A percentile compares a stretch with the other conserved stretches of the same genome.
phyloP scores from a whole-genome alignment of 768 basidiomycete genomes.

The Trametes meyenii region DNA sequence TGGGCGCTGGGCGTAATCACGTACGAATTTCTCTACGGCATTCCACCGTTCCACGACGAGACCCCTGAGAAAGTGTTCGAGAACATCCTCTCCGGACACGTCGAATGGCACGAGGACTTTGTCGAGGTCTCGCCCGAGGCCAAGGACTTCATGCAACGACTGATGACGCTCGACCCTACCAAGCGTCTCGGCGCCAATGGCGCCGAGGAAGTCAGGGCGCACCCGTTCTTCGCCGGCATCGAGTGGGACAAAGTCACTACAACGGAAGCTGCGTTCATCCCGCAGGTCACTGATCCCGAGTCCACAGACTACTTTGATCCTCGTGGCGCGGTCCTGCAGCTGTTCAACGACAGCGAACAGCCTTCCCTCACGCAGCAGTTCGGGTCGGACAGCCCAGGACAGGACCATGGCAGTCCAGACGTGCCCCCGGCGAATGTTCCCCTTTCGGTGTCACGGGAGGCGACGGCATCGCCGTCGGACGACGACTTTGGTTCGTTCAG shows the following conservation, averaged over 20 bases:
- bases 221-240: constrained; percentile 87
- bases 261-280: constrained; percentile 92
- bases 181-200: constrained; percentile 84
- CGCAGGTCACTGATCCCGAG: constrained; percentile 92
- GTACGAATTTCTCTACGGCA: constrained; percentile 96
- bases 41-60: constrained; percentile 97
- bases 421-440: constrained; percentile 39
- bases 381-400: constrained; percentile 45
- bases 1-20: constrained; percentile 99
- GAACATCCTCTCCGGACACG: constrained; percentile 91
- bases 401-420: constrained; percentile 18
- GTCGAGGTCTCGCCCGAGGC: constrained; percentile 85
- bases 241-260: constrained; percentile 93
- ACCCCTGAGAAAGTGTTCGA: constrained; percentile 97
- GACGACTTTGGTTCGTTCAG: constrained; percentile 98
- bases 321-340: constrained; percentile 86
- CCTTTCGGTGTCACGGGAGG: constrained; percentile 42
- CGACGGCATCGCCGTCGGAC: constrained; percentile 56
- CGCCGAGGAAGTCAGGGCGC: constrained; percentile 89
- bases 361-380: constrained; percentile 54
- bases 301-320: constrained; percentile 99
- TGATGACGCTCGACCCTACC: constrained; percentile 80
- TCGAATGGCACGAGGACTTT: constrained; percentile 97
- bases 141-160: constrained; percentile 84
- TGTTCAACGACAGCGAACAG: constrained; percentile 90